Conservation (phyloP, 78 protist genomes). For the Dictyostelium firmibasis region DNA sequence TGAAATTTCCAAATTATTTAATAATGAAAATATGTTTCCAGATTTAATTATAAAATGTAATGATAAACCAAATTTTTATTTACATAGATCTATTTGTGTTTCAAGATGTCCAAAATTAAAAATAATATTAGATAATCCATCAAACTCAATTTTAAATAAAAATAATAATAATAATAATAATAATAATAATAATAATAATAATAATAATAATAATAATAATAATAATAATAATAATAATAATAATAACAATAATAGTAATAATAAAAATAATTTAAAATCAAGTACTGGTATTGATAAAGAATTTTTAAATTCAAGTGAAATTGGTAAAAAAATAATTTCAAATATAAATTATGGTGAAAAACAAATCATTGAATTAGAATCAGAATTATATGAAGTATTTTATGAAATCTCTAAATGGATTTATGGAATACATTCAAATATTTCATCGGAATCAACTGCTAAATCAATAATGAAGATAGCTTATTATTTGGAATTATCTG, state of each 20-base stretch:
- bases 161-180: not conserved
- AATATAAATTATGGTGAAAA: not conserved
- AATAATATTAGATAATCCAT: not conserved
- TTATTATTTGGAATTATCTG: not conserved
- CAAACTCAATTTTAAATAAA: not conserved
- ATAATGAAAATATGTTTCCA: slow-evolving; percentile 46
- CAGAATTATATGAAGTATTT: not conserved
- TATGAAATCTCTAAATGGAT: slow-evolving; percentile 14
- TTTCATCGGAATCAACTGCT: not conserved
- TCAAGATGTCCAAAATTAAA: slow-evolving; percentile 66
- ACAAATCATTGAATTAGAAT: not conserved
- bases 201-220: not conserved
- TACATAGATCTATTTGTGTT: slow-evolving; percentile 65
- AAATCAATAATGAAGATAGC: slow-evolving; percentile 5
- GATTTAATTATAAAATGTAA: slow-evolving; percentile 33
- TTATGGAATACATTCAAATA: not conserved
- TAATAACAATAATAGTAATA: not conserved
- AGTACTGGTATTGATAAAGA: not conserved
- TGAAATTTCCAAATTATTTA: slow-evolving; percentile 1
- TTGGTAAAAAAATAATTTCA: not conserved
- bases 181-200: not conserved
- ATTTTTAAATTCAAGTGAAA: not conserved
- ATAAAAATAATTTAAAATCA: not conserved
- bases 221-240: not conserved
- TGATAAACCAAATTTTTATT: not conserved